Base-by-base conservation (phyloP, 2,329 filamentous ascomycete species). In the Trichoderma sp. region DNA sequence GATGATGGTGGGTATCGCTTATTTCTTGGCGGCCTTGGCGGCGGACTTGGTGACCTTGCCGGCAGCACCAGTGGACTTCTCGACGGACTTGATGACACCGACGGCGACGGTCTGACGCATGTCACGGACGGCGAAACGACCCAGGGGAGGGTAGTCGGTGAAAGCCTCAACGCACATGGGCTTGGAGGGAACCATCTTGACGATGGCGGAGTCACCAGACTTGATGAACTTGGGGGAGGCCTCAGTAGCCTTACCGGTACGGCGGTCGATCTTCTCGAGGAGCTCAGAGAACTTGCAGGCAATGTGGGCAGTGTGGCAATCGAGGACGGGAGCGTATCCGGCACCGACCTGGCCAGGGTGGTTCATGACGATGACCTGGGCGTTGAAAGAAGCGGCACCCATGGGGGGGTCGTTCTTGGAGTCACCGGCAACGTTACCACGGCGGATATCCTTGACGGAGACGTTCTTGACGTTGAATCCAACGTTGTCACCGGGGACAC, bases 401-500 rank as follows among this genome's bases (percentile, higher is more conserved):
- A 86, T 83, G 76, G 96, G 93, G 79, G 96, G 96, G 88, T 99
- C 96, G 89, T 97, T 96, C 94, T 99, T 99, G 90, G 93, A 95
- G 93, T 99, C 96, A 93, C 94, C 93, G 81, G 92, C 92, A 79
- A 99, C 96, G 91, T 99, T 98, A 83, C 96, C 96, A 97, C 96
- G 96, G 87, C 96, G 96, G 83, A 99, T 97, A 85, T 99, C 96
- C 94, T 99, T 99, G 88, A 99, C 96, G 85, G 96, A 98, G 81
- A 99, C 96, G 96, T 99, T 99, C 94, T 99, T 99, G 88, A 99
- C 95, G 93, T 99, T 99, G 94, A 99, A 99, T 80, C 96, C 96
- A 84, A 99, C 96, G 89, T 99, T 99, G 93, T 99, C 96, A 91
- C 96, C 96, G 82, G 96, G 96, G 76, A 92, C 82, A 92, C 96